Evolutionary conservation across 345 rosid genomes (phyloP).

Genomic region (Clarkia xantiana): DNA sequence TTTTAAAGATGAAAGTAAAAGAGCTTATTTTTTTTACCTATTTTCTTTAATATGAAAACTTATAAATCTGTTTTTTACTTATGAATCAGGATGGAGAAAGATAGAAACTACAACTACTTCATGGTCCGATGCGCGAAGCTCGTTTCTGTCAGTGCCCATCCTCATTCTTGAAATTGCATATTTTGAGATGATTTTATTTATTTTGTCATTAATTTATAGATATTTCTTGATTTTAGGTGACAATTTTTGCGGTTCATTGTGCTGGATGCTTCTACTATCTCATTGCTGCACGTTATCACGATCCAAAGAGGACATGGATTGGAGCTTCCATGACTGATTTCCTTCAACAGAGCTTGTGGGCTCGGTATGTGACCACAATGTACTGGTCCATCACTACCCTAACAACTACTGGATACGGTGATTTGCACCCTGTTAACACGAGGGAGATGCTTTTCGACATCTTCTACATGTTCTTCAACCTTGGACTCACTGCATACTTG

Average conservation of each 20-base stretch:
- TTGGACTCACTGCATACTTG: conserved; percentile 74
- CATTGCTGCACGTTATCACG: conserved; percentile 47
- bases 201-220: not conserved
- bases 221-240: conserved; percentile 37
- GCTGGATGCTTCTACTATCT: conserved; percentile 93
- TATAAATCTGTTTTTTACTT: not conserved
- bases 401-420: conserved; percentile 90
- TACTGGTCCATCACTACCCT: conserved; percentile 96
- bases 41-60: not conserved
- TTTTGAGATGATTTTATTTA: not conserved
- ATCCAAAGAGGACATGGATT: conserved; percentile 60
- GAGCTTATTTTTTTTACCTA: too few relatives aligned
- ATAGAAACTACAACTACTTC: conserved; percentile 76
- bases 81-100: conserved; percentile 70
- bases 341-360: conserved; percentile 36
- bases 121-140: conserved; percentile 90
- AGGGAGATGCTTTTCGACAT: conserved; percentile 79
- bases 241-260: conserved; percentile 74
- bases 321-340: conserved; percentile 28
- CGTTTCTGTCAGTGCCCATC: conserved; percentile 44
- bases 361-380: conserved; percentile 67
- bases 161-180: not conserved
- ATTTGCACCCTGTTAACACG: conserved; percentile 72
- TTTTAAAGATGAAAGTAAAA: too few relatives aligned
- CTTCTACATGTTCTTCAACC: conserved; percentile 84